Evolutionary conservation across 805 yeast genomes (phyloP), one percentile per base, ranked within the genome.

Genomic region (Kockiozyma suomiensis): DNA sequence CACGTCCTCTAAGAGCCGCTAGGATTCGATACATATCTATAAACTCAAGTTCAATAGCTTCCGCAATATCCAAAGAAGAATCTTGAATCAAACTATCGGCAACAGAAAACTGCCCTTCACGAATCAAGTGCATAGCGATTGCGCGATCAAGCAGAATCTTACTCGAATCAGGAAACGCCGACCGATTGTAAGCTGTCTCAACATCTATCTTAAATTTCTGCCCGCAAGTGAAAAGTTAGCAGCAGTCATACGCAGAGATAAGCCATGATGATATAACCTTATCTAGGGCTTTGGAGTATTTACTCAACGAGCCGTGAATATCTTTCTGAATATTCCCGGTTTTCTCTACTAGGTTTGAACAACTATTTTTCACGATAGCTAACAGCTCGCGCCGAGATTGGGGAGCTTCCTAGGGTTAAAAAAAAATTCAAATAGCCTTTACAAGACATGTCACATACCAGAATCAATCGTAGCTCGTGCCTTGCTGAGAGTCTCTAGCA

Each of bases 81-180:
- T 72, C 76, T 57, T 70, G 62, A 62, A 51, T 69, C 68, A 62
- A 66, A 53, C 64, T 66, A 6, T 71, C 68, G 13, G 79, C 77
- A 1, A 75, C 70, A 3, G 71, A 72, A 12, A 78, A 72, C 54
- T 79, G 76, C n/a, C 81, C 82, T 56, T 76, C 76, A n/a, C 84
- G 72, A 10, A 79, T 69, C 21, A 82, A 69, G 65, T 82, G 85
- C 57, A 76, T 72, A 21, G 76, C 75, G 8, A 82, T 74, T 0
- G 83, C 82, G 17, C 70, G 69, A 35, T 78, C 74, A 21, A 81
- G 72, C 37, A 70, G 62, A 8, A 61, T 53, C 55, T 66, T 50
- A 41, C 59, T 65, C 17, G 65, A 21, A 66, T 48, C 58, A 19
- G 56, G 66, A 42, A 50, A 66, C 49, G 63, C 58, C 13, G 35